phyloP scores from a whole-genome alignment of 768 basidiomycete species.

The Suillus tomentosus region DNA sequence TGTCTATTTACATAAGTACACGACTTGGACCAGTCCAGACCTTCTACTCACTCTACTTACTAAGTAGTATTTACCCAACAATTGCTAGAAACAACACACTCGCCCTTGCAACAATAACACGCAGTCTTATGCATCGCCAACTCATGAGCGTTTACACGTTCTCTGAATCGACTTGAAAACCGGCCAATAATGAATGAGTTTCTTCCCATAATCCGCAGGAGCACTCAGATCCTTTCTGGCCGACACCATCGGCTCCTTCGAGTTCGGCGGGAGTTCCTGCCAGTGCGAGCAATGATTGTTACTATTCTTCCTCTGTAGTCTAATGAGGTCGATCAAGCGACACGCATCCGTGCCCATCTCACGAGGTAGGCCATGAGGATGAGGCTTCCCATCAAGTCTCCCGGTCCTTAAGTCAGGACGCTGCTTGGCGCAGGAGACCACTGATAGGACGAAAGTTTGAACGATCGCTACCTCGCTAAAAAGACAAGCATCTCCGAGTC shows the following conservation, averaged over 20 bases:
- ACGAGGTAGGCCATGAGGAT: conserved; percentile 3
- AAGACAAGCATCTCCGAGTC: background rate
- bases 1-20: background rate
- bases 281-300: background rate
- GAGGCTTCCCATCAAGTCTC: background rate
- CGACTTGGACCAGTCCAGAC: background rate
- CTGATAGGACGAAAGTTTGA: background rate
- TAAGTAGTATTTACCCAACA: background rate
- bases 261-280: background rate
- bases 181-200: background rate
- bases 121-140: background rate
- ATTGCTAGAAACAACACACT: background rate
- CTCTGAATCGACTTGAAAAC: background rate
- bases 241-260: background rate
- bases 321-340: background rate
- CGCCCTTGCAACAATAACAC: background rate
- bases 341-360: background rate
- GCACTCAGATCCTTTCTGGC: background rate
- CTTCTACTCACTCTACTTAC: background rate
- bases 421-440: background rate
- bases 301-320: background rate
- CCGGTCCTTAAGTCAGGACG: no score
- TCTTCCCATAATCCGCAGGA: background rate
- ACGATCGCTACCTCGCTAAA: background rate
- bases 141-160: background rate